A percentile compares a stretch with the other conserved stretches of the same genome.
These are phyloP conservation scores for Wallacemonas sp. DNA, from an alignment of 208 protist species.

Conservation along the genomic window DNA sequence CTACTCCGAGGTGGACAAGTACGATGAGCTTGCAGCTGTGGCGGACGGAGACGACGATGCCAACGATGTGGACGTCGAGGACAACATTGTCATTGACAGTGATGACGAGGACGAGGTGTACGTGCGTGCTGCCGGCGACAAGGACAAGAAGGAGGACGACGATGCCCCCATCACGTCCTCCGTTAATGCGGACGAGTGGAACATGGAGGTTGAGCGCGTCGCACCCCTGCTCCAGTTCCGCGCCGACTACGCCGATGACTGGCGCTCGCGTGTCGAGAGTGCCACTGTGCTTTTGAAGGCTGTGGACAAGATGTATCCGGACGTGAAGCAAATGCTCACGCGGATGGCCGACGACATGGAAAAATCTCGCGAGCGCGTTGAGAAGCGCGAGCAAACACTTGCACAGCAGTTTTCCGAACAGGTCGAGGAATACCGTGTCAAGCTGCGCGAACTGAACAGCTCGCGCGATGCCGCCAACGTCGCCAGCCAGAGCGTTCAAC, in stretches of 20 bases:
- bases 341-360: constrained; percentile 83
- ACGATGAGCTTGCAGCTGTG: constrained; percentile 77
- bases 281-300: constrained; percentile 80
- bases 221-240: constrained; percentile 81
- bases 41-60: constrained; percentile 75
- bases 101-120: constrained; percentile 88
- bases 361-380: constrained; percentile 84
- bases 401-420: constrained; percentile 91
- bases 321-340: constrained; percentile 85
- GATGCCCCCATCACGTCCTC: constrained; percentile 46
- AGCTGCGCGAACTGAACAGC: constrained; percentile 83
- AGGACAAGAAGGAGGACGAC: constrained; percentile 41
- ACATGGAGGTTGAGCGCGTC: constrained; percentile 88
- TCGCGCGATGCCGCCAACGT: constrained; percentile 79
- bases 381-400: constrained; percentile 90
- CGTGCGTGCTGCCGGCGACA: constrained; percentile 47
- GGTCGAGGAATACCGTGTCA: constrained; percentile 88
- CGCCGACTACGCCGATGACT: constrained; percentile 64
- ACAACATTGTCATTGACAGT: constrained; percentile 87
- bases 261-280: constrained; percentile 84
- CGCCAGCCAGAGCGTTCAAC: constrained; percentile 82
- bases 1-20: constrained; percentile 76
- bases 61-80: constrained; percentile 59
- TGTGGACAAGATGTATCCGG: constrained; percentile 91
- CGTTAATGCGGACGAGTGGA: constrained; percentile 88